Evolutionary conservation across 208 protist genomes (phyloP).

Genomic region (Leishmania aethiopica): DNA sequence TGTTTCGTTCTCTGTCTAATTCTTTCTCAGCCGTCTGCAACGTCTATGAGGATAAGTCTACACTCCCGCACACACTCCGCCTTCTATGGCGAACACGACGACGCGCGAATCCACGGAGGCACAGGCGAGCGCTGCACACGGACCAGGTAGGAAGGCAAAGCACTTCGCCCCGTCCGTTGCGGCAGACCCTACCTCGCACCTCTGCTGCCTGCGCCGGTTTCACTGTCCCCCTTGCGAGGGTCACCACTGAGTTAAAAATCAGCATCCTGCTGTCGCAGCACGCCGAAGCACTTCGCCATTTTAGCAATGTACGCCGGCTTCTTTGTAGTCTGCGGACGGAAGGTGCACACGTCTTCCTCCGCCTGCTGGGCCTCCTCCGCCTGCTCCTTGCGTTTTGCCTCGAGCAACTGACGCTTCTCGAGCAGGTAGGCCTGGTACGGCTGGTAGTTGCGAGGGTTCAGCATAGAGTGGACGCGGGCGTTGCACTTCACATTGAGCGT

Average conservation of each 20-base stretch:
- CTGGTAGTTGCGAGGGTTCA: conserved; percentile 54
- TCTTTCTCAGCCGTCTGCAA: background rate
- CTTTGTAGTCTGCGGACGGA: conserved; percentile 65
- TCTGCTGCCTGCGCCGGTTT: background rate
- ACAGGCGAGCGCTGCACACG: background rate
- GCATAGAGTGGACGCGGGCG: conserved; percentile 46
- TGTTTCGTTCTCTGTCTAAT: background rate
- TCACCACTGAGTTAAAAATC: conserved; percentile 31
- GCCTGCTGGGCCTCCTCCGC: conserved; percentile 36
- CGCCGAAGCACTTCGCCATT: conserved; percentile 76
- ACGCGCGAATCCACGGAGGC: background rate
- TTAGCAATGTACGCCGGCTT: conserved; percentile 69
- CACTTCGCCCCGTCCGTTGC: background rate
- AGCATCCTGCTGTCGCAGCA: conserved; percentile 56
- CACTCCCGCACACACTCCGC: background rate
- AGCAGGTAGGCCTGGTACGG: conserved; percentile 45
- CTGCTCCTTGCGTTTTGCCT: conserved; percentile 30
- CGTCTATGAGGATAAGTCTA: background rate
- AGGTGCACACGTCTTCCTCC: conserved; percentile 60
- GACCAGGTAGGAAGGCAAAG: background rate
- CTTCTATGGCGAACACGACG: background rate
- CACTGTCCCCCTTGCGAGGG: background rate
- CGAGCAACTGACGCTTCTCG: conserved; percentile 32
- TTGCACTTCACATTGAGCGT: conserved; percentile 50
- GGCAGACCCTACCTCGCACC: background rate